A percentile compares a stretch with the other conserved stretches of the same genome.
phyloP scores from a whole-genome alignment of 768 basidiomycete species.

The Tricholoma furcatifolium region DNA sequence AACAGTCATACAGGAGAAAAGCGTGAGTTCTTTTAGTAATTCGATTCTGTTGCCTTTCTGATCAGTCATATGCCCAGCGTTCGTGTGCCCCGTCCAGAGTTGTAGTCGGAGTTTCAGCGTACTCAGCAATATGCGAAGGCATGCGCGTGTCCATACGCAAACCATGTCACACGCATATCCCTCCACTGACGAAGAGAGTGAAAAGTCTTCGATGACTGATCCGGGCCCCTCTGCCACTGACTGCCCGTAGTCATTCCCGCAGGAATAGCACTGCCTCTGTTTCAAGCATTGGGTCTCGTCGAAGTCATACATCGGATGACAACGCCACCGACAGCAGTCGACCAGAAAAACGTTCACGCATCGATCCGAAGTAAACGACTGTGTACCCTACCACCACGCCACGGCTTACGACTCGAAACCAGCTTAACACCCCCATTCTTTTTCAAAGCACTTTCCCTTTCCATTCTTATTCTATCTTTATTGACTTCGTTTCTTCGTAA shows the following conservation, averaged over 20 bases:
- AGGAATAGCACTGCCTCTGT: constrained; percentile 38
- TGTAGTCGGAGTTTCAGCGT: constrained; percentile 85
- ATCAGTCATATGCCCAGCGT: constrained; percentile 45
- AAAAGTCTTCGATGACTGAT: constrained; percentile 25
- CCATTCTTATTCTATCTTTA: constrained; percentile 16
- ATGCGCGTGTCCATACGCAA: constrained; percentile 67
- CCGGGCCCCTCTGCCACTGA: constrained; percentile 4
- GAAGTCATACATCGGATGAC: constrained; percentile 38
- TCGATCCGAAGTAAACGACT: constrained; percentile 12
- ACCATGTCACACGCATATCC: constrained; percentile 31
- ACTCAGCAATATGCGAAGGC: constrained; percentile 86
- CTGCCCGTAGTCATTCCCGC: constrained; percentile 5
- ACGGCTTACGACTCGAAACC: not conserved
- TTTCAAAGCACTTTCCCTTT: constrained; percentile 1
- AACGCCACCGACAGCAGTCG: constrained; percentile 23
- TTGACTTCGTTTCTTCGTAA: not conserved
- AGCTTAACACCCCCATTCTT: not conserved
- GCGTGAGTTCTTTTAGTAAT: constrained; percentile 48
- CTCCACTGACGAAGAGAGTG: constrained; percentile 47
- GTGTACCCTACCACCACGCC: not conserved
- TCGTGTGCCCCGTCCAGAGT: constrained; percentile 68
- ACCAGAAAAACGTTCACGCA: constrained; percentile 33
- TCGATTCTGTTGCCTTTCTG: constrained; percentile 9
- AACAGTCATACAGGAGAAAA: constrained; percentile 86
- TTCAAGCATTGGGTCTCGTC: constrained; percentile 39